Base-by-base conservation (phyloP, 2,329 filamentous ascomycete species). In the Cercospora zeae-maydis region DNA sequence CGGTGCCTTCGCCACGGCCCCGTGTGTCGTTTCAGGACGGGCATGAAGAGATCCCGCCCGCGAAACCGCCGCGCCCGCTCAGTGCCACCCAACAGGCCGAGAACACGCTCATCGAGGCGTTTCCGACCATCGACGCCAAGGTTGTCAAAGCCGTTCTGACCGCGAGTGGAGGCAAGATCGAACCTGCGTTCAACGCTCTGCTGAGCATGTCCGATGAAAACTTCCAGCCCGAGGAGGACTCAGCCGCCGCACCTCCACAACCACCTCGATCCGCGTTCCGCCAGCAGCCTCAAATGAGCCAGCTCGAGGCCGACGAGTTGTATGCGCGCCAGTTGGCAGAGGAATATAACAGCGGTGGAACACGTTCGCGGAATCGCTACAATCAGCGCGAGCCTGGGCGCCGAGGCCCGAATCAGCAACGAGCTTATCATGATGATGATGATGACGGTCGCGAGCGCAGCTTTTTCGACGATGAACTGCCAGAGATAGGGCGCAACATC, bases 381-480 rank as follows among this genome's bases (percentile, higher is more conserved):
- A 75, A 70, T 71, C 64, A 73, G 66, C 75, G 72, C 69, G 75
- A 69, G 71, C 77, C 71, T 67, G 75, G 42, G 68, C 73, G 63
- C 11, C 69, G 73, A 27, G 69, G 69, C 27, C 73, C 72, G 6
- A 75, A 75, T 49, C 69, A 82, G 72, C 79, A 81, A 70, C 77
- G 81, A 63, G 83, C 86, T 66, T 81, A 78, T 42, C 72, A 77
- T 16, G 78, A 81, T 42, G 78, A 81, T 42, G 70, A 71, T 39
- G 69, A 86, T 37, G 86, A 87, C 13, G 88, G 91, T 55, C 86
- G 85, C 53, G 92, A 96, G 71, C 89, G 89, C 73, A 97, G 86
- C 80, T 99, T 99, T 77, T 86, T 98, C 70, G 95, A 99, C 71
- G 95, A 99, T 72, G 95, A 99, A 70, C 84, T 99, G 13, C 93